phyloP scores from a whole-genome alignment of 805 yeast species.

The Ogataea zsoltii region DNA sequence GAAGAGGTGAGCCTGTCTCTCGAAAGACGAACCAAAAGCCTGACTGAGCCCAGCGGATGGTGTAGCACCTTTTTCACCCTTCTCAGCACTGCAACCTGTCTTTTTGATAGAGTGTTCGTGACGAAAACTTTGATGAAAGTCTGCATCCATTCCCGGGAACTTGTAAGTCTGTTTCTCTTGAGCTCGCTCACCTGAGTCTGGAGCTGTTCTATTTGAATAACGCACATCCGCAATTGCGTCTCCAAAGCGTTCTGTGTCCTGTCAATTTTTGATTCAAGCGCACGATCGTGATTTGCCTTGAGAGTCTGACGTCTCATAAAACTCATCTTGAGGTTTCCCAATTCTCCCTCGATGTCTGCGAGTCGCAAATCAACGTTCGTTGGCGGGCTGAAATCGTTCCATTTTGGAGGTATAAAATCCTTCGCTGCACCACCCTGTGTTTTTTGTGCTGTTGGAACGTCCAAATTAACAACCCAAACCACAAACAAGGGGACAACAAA shows the following conservation, averaged over 20 bases:
- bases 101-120: constrained; percentile 9
- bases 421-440: not conserved
- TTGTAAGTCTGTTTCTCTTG: not conserved
- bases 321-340: constrained; percentile 11
- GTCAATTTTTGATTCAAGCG: constrained; percentile 10
- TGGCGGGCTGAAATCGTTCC: not conserved
- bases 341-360: constrained; percentile 14
- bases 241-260: constrained; percentile 11
- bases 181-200: constrained; percentile 5
- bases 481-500: constrained; percentile 13
- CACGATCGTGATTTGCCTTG: constrained; percentile 10
- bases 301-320: constrained; percentile 13
- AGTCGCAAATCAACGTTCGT: constrained; percentile 7
- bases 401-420: too few species aligned
- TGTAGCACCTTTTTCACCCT: not conserved
- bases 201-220: constrained; percentile 8
- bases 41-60: constrained; percentile 1
- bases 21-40: not conserved
- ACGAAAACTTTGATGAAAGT: constrained; percentile 7
- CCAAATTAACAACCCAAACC: constrained; percentile 16
- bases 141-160: constrained; percentile 4
- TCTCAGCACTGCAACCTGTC: constrained; percentile 10
- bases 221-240: constrained; percentile 5
- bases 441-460: constrained; percentile 2
- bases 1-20: not conserved